Percentiles rank a stretch among this genome's conserved stretches.
phyloP scores from a whole-genome alignment of 768 basidiomycete genomes.

The Podaxis sp. region DNA sequence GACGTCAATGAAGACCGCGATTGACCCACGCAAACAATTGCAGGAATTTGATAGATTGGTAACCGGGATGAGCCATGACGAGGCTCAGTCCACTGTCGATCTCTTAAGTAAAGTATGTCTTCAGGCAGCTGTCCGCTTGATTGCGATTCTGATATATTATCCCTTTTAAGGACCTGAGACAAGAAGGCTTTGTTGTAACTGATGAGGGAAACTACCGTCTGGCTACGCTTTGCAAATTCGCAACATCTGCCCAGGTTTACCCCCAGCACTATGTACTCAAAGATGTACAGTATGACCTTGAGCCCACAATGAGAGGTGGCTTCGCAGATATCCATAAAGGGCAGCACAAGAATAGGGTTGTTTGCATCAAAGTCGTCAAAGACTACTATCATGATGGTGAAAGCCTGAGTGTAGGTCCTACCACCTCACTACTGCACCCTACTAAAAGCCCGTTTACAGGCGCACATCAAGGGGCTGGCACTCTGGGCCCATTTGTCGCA shows the following conservation, averaged over 20 bases:
- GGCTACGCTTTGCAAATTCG: background rate
- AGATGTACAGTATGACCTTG: background rate
- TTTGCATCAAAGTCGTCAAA: background rate
- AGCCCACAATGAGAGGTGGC: background rate
- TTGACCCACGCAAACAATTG: too few species aligned
- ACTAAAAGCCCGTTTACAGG: background rate
- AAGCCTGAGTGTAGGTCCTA: background rate
- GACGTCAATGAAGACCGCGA: too few species aligned
- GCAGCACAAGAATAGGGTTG: background rate
- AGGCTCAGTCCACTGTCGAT: background rate
- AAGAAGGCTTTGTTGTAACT: background rate
- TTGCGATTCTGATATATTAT: background rate
- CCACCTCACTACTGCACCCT: background rate
- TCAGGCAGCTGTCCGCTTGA: background rate
- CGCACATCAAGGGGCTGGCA: background rate
- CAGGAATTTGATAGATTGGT: background rate
- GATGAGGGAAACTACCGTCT: background rate
- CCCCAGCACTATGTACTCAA: background rate
- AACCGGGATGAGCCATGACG: background rate
- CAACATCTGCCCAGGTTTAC: background rate
- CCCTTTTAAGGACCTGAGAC: background rate
- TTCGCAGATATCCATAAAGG: background rate
- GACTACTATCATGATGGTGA: background rate
- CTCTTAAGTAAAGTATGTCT: background rate
- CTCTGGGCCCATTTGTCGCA: too few species aligned